Base-by-base conservation (phyloP, 768 basidiomycete species). In the Trametes punicea region DNA sequence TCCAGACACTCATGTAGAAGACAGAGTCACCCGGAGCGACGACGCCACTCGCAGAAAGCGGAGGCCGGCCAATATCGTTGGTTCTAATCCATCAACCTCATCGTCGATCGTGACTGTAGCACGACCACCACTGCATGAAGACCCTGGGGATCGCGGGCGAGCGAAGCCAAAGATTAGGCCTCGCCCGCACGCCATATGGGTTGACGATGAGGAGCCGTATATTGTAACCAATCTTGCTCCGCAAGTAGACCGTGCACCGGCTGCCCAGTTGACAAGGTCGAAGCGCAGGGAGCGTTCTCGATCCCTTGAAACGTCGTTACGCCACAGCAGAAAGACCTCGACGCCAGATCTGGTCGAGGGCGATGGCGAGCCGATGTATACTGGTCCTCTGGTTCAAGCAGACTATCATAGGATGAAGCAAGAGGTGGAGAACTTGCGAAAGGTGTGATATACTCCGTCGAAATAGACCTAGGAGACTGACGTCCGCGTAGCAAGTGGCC, bases 281-380 rank as follows among this genome's bases (percentile, higher is more conserved):
- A 67, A 62, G 50, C 70, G 67, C 46, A 68, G 62, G 51, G 74
- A 74, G 40, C 64, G 69, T 15, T 77, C 75, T 2, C 69, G 68
- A 33, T 75, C 75, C 25, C 64, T 71, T 15, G 75, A 76, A 26
- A 62, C 69, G 0, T 9, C 52, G 15, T 45, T 42, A 11, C 64
- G 57, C 30, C 48, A 64, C 15, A 50, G 55, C 20, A 57, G 57
- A n/a, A 73, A 69, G 59, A 49, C 64, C 7, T 29, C 50, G 2
- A 33, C 62, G 7, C 71, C 71, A 0, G 74, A 75, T 26, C 59
- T 33, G 0, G 63, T 65, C 13, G 69, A 69, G 23, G 65, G 67
- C 1, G 66, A 63, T 16, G 65, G 55, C 39, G 69, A 70, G 34
- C 31, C 49, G 10, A 5, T 18, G 46, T 48, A 54, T 21, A 51